These are phyloP conservation scores for Aurantiochytrium sp. DNA, from an alignment of 108 stramenopile genomes.

Conservation along the genomic window DNA sequence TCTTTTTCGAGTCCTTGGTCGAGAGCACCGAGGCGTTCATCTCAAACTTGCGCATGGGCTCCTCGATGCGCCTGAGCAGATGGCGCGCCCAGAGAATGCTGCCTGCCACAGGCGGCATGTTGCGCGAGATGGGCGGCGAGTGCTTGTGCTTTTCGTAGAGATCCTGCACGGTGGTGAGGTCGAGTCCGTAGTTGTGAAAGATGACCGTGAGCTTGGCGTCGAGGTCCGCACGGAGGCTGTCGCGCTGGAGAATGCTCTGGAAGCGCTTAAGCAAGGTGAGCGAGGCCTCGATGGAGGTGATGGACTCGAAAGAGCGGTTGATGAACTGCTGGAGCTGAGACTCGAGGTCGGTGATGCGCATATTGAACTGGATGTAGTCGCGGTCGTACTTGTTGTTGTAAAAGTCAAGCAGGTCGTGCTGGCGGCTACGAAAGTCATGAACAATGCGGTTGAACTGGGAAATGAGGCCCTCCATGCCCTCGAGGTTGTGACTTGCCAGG, in stretches of 20 bases:
- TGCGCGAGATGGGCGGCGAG: constrained; percentile 52
- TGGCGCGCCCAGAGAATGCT: constrained; percentile 66
- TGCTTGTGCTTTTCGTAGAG: constrained; percentile 59
- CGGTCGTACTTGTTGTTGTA: constrained; percentile 59
- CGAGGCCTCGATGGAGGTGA: constrained; percentile 55
- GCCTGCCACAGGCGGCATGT: constrained; percentile 67
- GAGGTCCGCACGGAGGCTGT: constrained; percentile 52
- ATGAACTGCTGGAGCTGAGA: constrained; percentile 52
- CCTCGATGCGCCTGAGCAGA: constrained; percentile 58
- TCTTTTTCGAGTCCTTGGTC: constrained; percentile 56
- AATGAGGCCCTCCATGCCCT: constrained; percentile 50
- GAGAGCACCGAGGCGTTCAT: constrained; percentile 44
- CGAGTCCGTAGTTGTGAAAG: constrained; percentile 61
- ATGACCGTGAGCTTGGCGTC: constrained; percentile 55
- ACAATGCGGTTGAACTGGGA: constrained; percentile 48
- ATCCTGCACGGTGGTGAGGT: constrained; percentile 53
- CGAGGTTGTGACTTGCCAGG: constrained; percentile 39
- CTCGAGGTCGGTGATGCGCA: constrained; percentile 59
- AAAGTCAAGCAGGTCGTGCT: constrained; percentile 61
- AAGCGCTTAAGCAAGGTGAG: constrained; percentile 53
- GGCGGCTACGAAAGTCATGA: constrained; percentile 42
- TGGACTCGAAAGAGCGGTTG: constrained; percentile 56
- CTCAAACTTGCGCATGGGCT: constrained; percentile 57
- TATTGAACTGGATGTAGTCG: constrained; percentile 67
- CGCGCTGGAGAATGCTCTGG: constrained; percentile 54